These are phyloP conservation scores for Colletotrichum sp. DNA, from an alignment of 2,329 filamentous ascomycete species.

Conservation along the genomic window DNA sequence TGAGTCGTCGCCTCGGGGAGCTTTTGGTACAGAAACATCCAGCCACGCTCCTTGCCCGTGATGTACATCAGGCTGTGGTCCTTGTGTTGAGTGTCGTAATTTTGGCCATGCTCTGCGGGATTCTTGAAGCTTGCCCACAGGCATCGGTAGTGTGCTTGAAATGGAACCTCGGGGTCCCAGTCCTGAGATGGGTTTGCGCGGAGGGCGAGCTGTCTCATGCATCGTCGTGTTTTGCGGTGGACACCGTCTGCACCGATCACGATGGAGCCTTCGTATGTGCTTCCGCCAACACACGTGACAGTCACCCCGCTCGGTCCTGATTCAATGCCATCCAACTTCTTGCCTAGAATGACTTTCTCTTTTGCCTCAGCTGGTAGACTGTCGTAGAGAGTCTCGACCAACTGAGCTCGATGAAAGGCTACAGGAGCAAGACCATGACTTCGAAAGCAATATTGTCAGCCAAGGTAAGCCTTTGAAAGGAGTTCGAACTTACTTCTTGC, in stretches of 20 bases:
- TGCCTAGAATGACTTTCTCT: constrained; percentile 30
- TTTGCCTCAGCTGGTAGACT: constrained; percentile 28
- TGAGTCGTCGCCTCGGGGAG: constrained; percentile 28
- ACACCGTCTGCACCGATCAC: constrained; percentile 47
- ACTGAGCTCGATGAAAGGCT: constrained; percentile 37
- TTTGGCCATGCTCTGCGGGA: constrained; percentile 23
- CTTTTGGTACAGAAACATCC: constrained; percentile 38
- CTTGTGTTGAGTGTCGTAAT: constrained; percentile 33
- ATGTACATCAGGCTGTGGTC: constrained; percentile 31
- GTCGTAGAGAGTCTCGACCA: constrained; percentile 35
- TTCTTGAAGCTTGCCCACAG: constrained; percentile 37
- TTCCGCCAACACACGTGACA: constrained; percentile 37
- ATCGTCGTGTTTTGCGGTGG: constrained; percentile 37
- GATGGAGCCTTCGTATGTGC: constrained; percentile 35
- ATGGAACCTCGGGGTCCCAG: constrained; percentile 7
- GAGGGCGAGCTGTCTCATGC: constrained; percentile 35
- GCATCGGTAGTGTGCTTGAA: constrained; percentile 31
- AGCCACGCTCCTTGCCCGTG: constrained; percentile 29
- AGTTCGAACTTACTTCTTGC: neutral
- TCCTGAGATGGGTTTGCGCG: constrained; percentile 7
- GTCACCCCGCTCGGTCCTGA: constrained; percentile 23
- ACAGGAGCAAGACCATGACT: constrained; percentile 28
- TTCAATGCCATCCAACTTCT: constrained; percentile 27
- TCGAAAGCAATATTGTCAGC: neutral
- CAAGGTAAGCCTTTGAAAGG: too few relatives aligned